These are phyloP conservation scores for Moringa oleifera DNA, from an alignment of 345 rosid species.

Conservation along the genomic window DNA sequence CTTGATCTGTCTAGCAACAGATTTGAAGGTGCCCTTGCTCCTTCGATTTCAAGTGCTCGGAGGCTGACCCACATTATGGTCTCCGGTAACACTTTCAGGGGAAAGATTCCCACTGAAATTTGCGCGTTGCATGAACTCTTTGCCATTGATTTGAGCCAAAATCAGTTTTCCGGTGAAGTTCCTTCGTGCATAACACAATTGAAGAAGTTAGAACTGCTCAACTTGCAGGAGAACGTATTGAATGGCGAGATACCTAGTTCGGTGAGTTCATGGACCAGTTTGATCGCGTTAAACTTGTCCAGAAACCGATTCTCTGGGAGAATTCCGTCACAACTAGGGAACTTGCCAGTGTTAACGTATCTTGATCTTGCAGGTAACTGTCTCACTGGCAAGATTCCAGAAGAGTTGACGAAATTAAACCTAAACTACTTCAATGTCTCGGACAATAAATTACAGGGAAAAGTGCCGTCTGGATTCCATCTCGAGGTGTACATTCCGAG, in stretches of 20 bases:
- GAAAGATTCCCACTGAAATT: constrained; percentile 37
- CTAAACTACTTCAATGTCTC: constrained; percentile 59
- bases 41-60: constrained; percentile 30
- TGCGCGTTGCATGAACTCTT: constrained; percentile 31
- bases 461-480: constrained; percentile 47
- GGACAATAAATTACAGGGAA: constrained; percentile 40
- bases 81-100: constrained; percentile 51
- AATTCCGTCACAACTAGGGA: constrained; percentile 55
- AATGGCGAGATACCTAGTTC: constrained; percentile 49
- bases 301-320: constrained; percentile 42
- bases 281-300: constrained; percentile 50
- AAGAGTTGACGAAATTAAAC: constrained; percentile 39
- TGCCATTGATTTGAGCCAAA: constrained; percentile 39
- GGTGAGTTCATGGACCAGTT: constrained; percentile 34
- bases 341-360: constrained; percentile 39
- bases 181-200: constrained; percentile 44
- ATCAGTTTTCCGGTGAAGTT: constrained; percentile 37
- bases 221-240: constrained; percentile 47
- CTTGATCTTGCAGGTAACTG: constrained; percentile 60
- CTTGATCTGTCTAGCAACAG: constrained; percentile 45
- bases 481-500: constrained; percentile 23
- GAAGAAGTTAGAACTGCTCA: constrained; percentile 43
- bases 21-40: constrained; percentile 49
- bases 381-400: constrained; percentile 56
- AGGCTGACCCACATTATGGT: constrained; percentile 25